Evolutionary conservation across 106 monocot genomes (phyloP).

Genomic region (Chionographis japonica): DNA sequence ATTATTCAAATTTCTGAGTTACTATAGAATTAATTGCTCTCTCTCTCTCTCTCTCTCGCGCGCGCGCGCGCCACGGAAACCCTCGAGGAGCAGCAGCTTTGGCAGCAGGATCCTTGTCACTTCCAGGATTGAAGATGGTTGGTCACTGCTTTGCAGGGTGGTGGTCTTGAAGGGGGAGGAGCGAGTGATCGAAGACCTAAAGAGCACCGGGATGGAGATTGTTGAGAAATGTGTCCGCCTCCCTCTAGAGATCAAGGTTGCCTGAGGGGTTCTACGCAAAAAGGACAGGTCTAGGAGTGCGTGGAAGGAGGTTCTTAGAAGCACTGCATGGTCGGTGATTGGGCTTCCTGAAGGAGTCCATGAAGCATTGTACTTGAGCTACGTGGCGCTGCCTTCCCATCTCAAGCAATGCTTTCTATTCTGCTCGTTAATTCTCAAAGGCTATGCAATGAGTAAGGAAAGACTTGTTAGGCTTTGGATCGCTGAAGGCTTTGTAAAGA

Average conservation of each 20-base stretch:
- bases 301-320: constrained; percentile 25
- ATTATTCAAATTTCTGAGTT: too few relatives aligned
- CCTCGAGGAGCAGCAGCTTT: constrained; percentile 1
- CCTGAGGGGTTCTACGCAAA: constrained; percentile 4
- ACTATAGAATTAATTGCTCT: background rate
- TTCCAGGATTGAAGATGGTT: constrained; percentile 18
- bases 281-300: constrained; percentile 6
- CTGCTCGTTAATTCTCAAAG: constrained; percentile 15
- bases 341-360: constrained; percentile 18
- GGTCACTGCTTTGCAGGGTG: constrained; percentile 22
- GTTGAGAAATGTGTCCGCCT: constrained; percentile 29
- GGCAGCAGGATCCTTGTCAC: constrained; percentile 22
- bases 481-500: constrained; percentile 20
- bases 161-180: background rate
- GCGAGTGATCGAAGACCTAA: constrained; percentile 1
- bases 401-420: constrained; percentile 40
- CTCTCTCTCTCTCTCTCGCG: background rate
- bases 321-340: constrained; percentile 10
- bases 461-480: constrained; percentile 16
- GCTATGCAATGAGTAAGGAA: background rate
- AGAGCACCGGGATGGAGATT: constrained; percentile 21
- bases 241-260: constrained; percentile 8
- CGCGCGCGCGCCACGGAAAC: too few relatives aligned
- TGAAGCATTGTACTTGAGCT: constrained; percentile 34
- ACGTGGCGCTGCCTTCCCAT: constrained; percentile 30